Percentiles rank a stretch among this genome's conserved stretches.
Evolutionary conservation across 2,329 filamentous ascomycete species (phyloP).

Genomic region (Phaeophleospora eucalypticola): DNA sequence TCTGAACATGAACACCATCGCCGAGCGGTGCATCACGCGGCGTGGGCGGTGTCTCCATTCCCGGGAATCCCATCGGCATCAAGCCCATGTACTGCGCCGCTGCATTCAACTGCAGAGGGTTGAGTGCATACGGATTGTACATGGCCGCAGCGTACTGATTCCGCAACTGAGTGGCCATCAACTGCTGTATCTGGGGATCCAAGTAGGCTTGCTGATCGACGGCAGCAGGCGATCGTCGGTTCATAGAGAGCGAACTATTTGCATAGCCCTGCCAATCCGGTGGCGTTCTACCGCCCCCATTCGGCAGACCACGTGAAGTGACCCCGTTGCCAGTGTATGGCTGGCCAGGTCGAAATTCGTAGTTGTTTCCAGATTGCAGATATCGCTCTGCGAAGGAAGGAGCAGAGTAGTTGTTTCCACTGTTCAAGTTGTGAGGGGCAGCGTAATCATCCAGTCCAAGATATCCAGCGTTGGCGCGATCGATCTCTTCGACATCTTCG

Average conservation of each 20-base stretch:
- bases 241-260: constrained; percentile 9
- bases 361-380: constrained; percentile 12
- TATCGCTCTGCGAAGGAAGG: constrained; percentile 17
- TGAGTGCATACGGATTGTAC: constrained; percentile 35
- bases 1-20: constrained; percentile 61
- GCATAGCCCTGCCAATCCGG: constrained; percentile 39
- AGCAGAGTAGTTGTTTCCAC: constrained; percentile 7
- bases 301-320: constrained; percentile 39
- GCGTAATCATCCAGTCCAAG: constrained; percentile 34
- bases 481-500: constrained; percentile 20
- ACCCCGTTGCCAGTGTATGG: constrained; percentile 39
- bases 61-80: constrained; percentile 35
- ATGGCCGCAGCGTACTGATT: constrained; percentile 30
- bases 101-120: constrained; percentile 34
- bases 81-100: constrained; percentile 33
- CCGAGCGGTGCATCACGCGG: constrained; percentile 56
- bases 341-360: constrained; percentile 20
- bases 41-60: constrained; percentile 36
- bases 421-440: constrained; percentile 24
- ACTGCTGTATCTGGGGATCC: constrained; percentile 35
- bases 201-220: constrained; percentile 38
- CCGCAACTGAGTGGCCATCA: constrained; percentile 37
- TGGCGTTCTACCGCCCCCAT: constrained; percentile 44
- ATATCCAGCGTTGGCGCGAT: constrained; percentile 26
- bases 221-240: constrained; percentile 14